These are phyloP conservation scores for Cetradonia linearis DNA, from an alignment of 495 filamentous ascomycete species.

Conservation along the genomic window DNA sequence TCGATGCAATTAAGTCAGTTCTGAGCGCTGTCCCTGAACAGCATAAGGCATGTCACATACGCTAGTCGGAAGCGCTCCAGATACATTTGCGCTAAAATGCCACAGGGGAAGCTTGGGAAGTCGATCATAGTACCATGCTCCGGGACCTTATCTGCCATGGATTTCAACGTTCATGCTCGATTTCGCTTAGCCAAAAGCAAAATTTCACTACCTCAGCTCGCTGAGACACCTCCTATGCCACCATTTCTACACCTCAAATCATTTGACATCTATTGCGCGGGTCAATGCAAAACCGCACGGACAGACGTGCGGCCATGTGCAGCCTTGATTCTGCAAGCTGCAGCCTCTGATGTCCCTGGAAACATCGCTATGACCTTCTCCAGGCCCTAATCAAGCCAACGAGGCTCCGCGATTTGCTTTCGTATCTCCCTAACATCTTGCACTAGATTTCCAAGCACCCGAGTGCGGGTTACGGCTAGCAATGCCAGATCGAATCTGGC, in stretches of 20 bases:
- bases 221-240: not conserved
- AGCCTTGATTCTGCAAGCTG: not conserved
- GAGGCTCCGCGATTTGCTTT: not conserved
- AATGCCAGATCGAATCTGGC: not conserved
- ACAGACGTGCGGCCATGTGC: not conserved
- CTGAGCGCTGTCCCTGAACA: too few species aligned
- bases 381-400: not conserved
- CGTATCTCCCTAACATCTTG: not conserved
- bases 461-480: not conserved
- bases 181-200: not conserved
- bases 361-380: not conserved
- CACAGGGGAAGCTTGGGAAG: not conserved
- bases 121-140: not conserved
- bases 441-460: not conserved
- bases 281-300: not conserved
- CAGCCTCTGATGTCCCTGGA: not conserved
- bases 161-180: too few species aligned
- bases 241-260: not conserved
- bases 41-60: too few species aligned
- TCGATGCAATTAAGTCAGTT: too few species aligned
- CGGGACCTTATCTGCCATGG: not conserved
- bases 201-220: not conserved
- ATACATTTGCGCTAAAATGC: too few species aligned
- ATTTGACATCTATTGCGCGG: not conserved
- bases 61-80: too few species aligned